phyloP scores from a whole-genome alignment of 108 stramenopile genomes.

The Nitzschia sp. region DNA sequence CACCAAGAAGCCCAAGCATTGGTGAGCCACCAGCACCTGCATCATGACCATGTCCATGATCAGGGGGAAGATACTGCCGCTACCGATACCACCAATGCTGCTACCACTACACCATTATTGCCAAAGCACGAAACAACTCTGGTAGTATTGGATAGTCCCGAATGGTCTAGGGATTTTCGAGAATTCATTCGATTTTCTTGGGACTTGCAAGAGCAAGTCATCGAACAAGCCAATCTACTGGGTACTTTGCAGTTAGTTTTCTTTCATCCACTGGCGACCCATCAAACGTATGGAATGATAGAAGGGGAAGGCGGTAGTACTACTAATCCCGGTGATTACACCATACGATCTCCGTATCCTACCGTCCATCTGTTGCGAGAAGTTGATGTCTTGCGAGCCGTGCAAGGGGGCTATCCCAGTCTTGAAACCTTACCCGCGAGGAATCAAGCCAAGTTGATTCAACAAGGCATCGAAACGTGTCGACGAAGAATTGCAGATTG shows the following conservation, averaged over 20 bases:
- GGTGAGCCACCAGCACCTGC: too few relatives aligned
- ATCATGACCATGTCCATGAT: too few relatives aligned
- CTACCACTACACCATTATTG: background rate
- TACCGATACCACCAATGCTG: background rate
- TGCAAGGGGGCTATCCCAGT: conserved; percentile 37
- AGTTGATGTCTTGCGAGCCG: conserved; percentile 41
- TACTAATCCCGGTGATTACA: conserved; percentile 34
- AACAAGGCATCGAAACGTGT: conserved; percentile 34
- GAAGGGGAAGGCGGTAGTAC: conserved; percentile 7
- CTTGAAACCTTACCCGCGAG: conserved; percentile 31
- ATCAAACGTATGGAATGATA: conserved; percentile 34
- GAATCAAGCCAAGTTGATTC: conserved; percentile 31
- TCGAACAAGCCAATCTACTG: conserved; percentile 13
- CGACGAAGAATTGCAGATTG: conserved; percentile 22
- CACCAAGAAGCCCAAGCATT: background rate
- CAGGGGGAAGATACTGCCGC: background rate
- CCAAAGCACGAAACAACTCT: conserved; percentile 37
- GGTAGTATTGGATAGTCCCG: conserved; percentile 24
- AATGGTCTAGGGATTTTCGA: conserved; percentile 22
- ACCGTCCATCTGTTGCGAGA: conserved; percentile 42
- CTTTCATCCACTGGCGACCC: conserved; percentile 42
- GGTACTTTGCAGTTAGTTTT: conserved; percentile 34
- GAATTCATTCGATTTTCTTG: conserved; percentile 41
- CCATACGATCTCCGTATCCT: conserved; percentile 46
- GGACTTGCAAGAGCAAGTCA: conserved; percentile 29